Base-by-base conservation (phyloP, 345 rosid species). In the Dipteronia dyeriana region DNA sequence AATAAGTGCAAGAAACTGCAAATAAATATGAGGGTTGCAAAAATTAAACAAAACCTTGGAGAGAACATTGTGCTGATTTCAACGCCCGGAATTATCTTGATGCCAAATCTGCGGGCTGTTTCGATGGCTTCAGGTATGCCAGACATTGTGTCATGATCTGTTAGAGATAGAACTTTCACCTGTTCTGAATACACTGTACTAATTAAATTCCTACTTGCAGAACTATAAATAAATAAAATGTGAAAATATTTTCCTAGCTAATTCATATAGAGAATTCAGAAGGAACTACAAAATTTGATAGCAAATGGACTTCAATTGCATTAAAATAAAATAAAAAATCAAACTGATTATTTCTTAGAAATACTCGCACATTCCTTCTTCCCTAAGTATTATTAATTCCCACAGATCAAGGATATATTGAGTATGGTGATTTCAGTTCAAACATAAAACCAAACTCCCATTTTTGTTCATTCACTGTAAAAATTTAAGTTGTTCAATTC, bases 151-250 rank as follows among this genome's bases (percentile, higher is more conserved):
- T 93, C 99, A 72, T 95, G 99, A 86, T 95, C 99, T 16, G 99
- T 95, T 76, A 95, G 85, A 84, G 98, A 86, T 79, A 95, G 94
- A 80, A 93, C 99, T 84, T 95, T 92, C 78, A 95, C 99, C 99
- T 95, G 94, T 73, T 81, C 87, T 85, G 72, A 84, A 80, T 81
- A 87, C 75, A 84, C 59, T 73, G 72, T 7, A 72, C 73, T 39
- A 73, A 82, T 87, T 68, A 84, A 85, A 82, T 68, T 74, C 31
- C 59, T 3, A 66, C 22, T 65, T 22, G 61, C 12, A 31, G 8
- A 70, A 34, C 17, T 16, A 64, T 38, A 38, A 60, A 73, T n/a
- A 56, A 39, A 53, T 65, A 34, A 34, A 29, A 70, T 19, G 66
- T 2, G 53, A 74, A 64, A 53, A 16, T n/a, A 60, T 51, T 41